Base-by-base conservation (phyloP, 129 eudicot genomes). In the Helianthus annuus region DNA sequence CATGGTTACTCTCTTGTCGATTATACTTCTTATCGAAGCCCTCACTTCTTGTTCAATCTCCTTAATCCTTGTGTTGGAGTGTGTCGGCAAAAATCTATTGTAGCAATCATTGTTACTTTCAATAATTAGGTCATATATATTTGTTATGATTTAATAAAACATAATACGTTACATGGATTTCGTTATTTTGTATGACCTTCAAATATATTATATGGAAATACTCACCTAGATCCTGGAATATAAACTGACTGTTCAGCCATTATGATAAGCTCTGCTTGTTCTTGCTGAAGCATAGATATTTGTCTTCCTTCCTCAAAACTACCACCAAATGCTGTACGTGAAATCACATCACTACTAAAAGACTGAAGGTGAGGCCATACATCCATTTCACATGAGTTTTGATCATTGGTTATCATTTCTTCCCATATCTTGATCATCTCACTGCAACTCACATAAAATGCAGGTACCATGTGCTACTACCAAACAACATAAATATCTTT, bases 361-460 rank as follows among this genome's bases (percentile, higher is more conserved):
- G 68, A 5, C 1, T 39, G 68, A n/a, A 63, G 68, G 16, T 39
- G 3, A 14, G 68, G 68, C 24, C 45, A 63, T 3, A 63, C 68
- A 39, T 63, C 29, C 4, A 63, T 3, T 15, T 63, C 68, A 19
- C 53, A 45, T 2, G 56, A 19, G 67, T 19, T 62, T 66, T 66
- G 38, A 3, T 66, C 29, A 13, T 4, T 19, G 14, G 14, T 44
- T 3, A 66, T 10, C 24, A 16, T n/a, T 44, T 10, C 55, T 46
- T 66, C 56, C 71, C 71, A 66, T 45, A 22, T 66, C 16, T 45
- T 24, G 12, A 66, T 45, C 71, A 66, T 66, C 42, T 66, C 57
- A 13, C 1, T 0, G 24, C 71, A 66, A 46, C 71, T 44, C 40
- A 34, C 9, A 48, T 12, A 66, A 46, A 17, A 42, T 8, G 71